These are phyloP conservation scores for Colletotrichum godetiae DNA, from an alignment of 2,329 filamentous ascomycete species.

Conservation along the genomic window DNA sequence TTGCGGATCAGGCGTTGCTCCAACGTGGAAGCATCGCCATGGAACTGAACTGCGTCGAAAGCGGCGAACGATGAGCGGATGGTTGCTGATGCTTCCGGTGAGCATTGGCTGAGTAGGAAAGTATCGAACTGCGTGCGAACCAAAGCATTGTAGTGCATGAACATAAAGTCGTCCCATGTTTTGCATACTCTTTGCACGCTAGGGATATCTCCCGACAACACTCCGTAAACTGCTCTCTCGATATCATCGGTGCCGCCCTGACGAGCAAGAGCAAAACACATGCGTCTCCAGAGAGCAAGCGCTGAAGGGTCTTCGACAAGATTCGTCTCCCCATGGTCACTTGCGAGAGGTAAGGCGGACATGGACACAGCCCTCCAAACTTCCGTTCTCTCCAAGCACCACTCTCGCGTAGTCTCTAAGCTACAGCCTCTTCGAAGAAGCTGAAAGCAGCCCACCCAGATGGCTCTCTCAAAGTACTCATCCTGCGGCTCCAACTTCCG, in stretches of 20 bases:
- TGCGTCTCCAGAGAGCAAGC: conserved; percentile 78
- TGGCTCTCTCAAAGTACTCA: conserved; percentile 87
- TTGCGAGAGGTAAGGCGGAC: conserved; percentile 74
- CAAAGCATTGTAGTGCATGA: conserved; percentile 88
- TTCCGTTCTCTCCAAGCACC: conserved; percentile 88
- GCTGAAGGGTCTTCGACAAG: conserved; percentile 57
- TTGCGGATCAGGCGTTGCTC: conserved; percentile 69
- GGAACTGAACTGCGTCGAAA: conserved; percentile 73
- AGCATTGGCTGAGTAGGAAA: conserved; percentile 70
- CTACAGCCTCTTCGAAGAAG: conserved; percentile 87
- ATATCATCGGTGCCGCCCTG: conserved; percentile 78
- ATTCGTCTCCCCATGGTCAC: conserved; percentile 50
- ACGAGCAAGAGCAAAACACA: conserved; percentile 78
- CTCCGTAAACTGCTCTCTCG: conserved; percentile 89
- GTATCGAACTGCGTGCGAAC: conserved; percentile 82
- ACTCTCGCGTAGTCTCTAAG: conserved; percentile 80
- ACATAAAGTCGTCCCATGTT: conserved; percentile 88
- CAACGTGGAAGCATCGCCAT: conserved; percentile 65
- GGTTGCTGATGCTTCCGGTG: conserved; percentile 63
- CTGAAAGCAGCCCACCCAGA: conserved; percentile 95
- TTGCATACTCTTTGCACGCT: conserved; percentile 82
- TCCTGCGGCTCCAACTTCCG: conserved; percentile 84
- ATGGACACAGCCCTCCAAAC: conserved; percentile 89
- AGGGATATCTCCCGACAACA: conserved; percentile 85
- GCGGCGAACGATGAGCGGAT: conserved; percentile 69